These are phyloP conservation scores for Thymus mandschuricus DNA, from an alignment of 257 asterid species.

Conservation along the genomic window DNA sequence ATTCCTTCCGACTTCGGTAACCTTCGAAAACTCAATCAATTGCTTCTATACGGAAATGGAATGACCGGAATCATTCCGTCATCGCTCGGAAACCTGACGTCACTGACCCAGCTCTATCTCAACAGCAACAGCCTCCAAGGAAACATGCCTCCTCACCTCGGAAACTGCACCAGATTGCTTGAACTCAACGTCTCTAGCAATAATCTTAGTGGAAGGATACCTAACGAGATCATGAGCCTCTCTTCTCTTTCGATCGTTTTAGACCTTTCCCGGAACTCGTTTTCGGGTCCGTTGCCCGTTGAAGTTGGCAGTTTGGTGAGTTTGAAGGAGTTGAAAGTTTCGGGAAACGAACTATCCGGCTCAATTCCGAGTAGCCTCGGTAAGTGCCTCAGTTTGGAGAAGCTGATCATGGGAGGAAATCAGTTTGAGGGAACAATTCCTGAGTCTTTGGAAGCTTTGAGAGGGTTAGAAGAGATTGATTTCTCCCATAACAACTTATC, in stretches of 20 bases:
- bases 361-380: slow-evolving; percentile 6
- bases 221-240: slow-evolving; percentile 8
- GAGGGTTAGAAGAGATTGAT: slow-evolving; percentile 23
- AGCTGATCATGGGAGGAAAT: slow-evolving; percentile 1
- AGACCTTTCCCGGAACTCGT: background rate
- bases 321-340: slow-evolving; percentile 17
- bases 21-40: slow-evolving; percentile 26
- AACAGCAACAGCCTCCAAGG: slow-evolving; percentile 38
- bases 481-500: slow-evolving; percentile 19
- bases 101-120: slow-evolving; percentile 26
- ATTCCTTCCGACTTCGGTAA: slow-evolving; percentile 41
- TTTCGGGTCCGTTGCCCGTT: slow-evolving; percentile 8
- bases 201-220: background rate
- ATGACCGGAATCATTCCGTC: slow-evolving; percentile 37
- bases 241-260: slow-evolving; percentile 18
- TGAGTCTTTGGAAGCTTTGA: slow-evolving; percentile 19
- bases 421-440: background rate
- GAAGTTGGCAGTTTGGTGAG: slow-evolving; percentile 11
- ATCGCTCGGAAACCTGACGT: slow-evolving; percentile 38
- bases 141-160: slow-evolving; percentile 31
- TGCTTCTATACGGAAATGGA: slow-evolving; percentile 25
- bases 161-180: slow-evolving; percentile 19
- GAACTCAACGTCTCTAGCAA: slow-evolving; percentile 12
- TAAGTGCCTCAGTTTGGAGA: slow-evolving; percentile 12
- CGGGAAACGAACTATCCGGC: slow-evolving; percentile 14